These are phyloP conservation scores for Lasiodiplodia hormozganensis DNA, from an alignment of 2,329 filamentous ascomycete species.

Conservation along the genomic window DNA sequence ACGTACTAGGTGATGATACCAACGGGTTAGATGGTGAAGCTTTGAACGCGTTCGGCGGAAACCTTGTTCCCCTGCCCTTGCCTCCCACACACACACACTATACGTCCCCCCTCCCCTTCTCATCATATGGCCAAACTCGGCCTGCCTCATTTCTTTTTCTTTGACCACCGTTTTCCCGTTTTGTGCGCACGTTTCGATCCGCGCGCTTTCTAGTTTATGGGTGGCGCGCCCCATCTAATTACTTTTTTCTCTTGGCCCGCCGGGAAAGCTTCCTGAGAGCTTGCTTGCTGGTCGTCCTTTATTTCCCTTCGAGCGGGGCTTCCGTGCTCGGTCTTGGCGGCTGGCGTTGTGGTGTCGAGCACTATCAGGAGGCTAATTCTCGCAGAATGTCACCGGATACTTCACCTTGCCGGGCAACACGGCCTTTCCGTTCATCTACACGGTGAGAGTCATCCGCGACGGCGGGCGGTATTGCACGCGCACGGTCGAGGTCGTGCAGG, in stretches of 20 bases:
- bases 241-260: slow-evolving; percentile 22
- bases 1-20: slow-evolving; percentile 33
- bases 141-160: neutral
- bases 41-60: slow-evolving; percentile 1
- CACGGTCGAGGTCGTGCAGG: slow-evolving; percentile 59
- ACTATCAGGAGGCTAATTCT: neutral
- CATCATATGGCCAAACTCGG: neutral
- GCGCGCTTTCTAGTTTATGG: neutral
- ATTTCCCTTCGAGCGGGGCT: neutral
- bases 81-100: no score
- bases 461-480: slow-evolving; percentile 61
- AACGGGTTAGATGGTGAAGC: neutral
- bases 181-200: neutral
- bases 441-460: slow-evolving; percentile 58
- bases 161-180: neutral
- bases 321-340: neutral
- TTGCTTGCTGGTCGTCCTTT: neutral
- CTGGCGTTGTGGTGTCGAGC: neutral
- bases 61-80: neutral
- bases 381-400: slow-evolving; percentile 59
- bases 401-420: slow-evolving; percentile 58
- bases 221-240: neutral
- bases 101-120: neutral
- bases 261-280: neutral
- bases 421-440: slow-evolving; percentile 58